Evolutionary conservation across 768 basidiomycete genomes (phyloP), one percentile per base, ranked within the genome.

Genomic region (Hortiboletus flavorubellus): DNA sequence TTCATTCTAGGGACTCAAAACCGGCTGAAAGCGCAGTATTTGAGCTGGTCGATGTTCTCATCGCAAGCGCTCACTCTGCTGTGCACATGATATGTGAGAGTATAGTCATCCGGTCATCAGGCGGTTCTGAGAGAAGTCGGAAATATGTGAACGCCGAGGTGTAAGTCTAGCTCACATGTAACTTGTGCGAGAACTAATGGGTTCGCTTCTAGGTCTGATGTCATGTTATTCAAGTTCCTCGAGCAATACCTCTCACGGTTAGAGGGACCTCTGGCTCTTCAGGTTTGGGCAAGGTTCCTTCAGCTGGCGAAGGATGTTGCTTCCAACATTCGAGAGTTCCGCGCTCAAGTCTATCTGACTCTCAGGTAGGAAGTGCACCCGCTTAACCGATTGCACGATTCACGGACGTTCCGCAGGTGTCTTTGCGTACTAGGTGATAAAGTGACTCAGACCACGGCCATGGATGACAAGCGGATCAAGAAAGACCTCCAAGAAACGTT

Each of bases 401-500:
- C 47, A 63, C 49, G 6, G 6, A 14, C 5, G 12, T 51, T 54
- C 51, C 35, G 6, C 55, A 93, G 90, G 53, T 93, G 90, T 69
- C 71, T 93, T 38, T 82, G 82, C n/a, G 79, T 87, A 1, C 68
- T 96, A 18, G 85, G 89, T 0, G 91, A 91, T 59, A 93, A 93
- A 67, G 74, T 95, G 34, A 83, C 86, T 2, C 92, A 93, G 65
- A 98, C 94, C 0, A 85, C 89, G 6, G 93, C 93, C 0, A 80
- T 96, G 72, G 96, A 98, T 55, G 97, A 99, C 70, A 80, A 85
- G 23, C 80, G 91, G 38, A 73, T 95, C 51, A 84, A 91, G 26
- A 91, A 93, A 66, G 97, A 99, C 53, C 75, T 98, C 10, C 93
- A 96, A 84, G 96, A 98, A 59, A 86, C 81, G 5, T 97, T 89